A percentile compares a stretch with the other conserved stretches of the same genome.
Evolutionary conservation across 1,284 basidiomycete genomes (phyloP).

Genomic region (Ceratorhiza oryzae-sativae): DNA sequence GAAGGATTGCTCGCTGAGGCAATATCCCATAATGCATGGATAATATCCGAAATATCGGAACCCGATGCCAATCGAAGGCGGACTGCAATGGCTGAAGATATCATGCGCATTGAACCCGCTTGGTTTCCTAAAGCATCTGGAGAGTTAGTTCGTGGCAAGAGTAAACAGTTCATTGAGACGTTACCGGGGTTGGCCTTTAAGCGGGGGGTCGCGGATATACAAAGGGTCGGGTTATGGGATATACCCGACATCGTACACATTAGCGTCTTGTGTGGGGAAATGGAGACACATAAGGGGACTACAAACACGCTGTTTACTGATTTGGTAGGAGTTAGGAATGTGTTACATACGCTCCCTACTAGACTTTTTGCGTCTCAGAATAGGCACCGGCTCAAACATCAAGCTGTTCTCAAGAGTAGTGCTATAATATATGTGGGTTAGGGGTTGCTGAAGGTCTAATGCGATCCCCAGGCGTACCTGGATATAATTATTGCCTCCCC

Average conservation of each 20-base stretch:
- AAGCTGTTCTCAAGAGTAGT: constrained; percentile 18
- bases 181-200: neutral
- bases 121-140: constrained; percentile 1
- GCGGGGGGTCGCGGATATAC: constrained; percentile 3
- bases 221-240: constrained; percentile 11
- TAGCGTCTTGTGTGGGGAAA: constrained; percentile 27
- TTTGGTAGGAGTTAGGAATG: neutral
- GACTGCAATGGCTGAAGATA: constrained; percentile 31
- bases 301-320: neutral
- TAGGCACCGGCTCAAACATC: constrained; percentile 21
- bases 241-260: constrained; percentile 22
- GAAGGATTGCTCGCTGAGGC: neutral
- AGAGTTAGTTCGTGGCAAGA: neutral
- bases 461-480: neutral
- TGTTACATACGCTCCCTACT: constrained; percentile 5
- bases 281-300: constrained; percentile 15
- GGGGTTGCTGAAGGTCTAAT: neutral
- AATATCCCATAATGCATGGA: constrained; percentile 30
- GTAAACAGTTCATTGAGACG: neutral
- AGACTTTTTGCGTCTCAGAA: constrained; percentile 13
- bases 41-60: constrained; percentile 27
- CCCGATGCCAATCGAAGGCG: constrained; percentile 19
- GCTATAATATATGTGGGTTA: neutral
- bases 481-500: constrained; percentile 16
- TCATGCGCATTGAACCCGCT: constrained; percentile 20